These are phyloP conservation scores for Penicillium sp. DNA, from an alignment of 2,329 filamentous ascomycete genomes.

Conservation along the genomic window DNA sequence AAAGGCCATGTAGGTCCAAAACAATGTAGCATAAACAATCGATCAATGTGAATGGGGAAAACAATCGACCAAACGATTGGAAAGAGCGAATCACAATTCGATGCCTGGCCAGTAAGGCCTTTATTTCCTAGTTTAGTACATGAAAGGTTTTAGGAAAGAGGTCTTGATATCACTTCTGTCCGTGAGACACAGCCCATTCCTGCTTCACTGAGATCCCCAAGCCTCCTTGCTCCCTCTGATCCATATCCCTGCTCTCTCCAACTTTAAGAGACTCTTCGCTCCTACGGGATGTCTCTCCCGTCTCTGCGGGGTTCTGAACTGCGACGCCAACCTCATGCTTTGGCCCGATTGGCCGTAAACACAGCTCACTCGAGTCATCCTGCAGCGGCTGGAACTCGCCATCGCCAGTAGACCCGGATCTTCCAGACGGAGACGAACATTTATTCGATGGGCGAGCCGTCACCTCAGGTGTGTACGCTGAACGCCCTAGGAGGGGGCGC, in stretches of 20 bases:
- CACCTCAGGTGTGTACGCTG: conserved; percentile 12
- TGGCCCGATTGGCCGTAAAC: conserved; percentile 17
- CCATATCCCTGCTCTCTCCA: not conserved
- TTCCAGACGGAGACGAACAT: not conserved
- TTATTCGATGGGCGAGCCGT: conserved; percentile 9
- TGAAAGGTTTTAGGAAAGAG: too few relatives aligned
- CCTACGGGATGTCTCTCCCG: not conserved
- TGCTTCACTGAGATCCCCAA: not conserved
- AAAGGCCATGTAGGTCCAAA: not conserved
- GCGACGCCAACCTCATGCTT: conserved; percentile 11
- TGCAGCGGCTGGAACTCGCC: conserved; percentile 22
- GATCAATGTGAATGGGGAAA: not conserved
- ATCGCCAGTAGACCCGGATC: conserved; percentile 4
- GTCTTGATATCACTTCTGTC: not conserved
- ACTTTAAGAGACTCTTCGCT: not conserved
- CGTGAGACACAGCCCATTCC: not conserved
- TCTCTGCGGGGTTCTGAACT: not conserved
- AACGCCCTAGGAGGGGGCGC: conserved; percentile 32
- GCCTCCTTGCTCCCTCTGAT: not conserved
- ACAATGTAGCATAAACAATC: not conserved
- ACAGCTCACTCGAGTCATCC: conserved; percentile 25
- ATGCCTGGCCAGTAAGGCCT: not conserved
- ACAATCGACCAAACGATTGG: not conserved
- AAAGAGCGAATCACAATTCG: not conserved
- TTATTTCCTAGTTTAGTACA: not conserved